Conservation (phyloP, 2,329 filamentous ascomycete genomes). For the Pseudogymnoascus sp. region DNA sequence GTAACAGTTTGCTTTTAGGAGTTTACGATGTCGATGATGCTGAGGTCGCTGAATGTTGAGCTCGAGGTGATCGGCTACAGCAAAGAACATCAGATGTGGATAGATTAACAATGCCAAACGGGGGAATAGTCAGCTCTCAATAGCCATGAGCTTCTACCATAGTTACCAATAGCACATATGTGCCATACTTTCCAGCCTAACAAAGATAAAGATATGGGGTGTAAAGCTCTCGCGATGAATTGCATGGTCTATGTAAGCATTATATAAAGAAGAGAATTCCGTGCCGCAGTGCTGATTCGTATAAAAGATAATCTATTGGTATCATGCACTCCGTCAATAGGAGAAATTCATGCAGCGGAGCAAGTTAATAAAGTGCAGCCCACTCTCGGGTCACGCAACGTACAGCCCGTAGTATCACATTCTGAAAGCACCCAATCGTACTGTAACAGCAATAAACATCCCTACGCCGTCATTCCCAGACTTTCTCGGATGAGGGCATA, state of each 20-base stretch:
- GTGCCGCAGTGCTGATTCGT: not conserved
- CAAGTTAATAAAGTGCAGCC: not conserved
- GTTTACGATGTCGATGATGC: conserved; percentile 66
- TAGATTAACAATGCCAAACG: conserved; percentile 34
- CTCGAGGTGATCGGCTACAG: conserved; percentile 58
- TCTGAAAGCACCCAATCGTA: not conserved
- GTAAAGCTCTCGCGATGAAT: not conserved
- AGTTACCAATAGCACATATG: not conserved
- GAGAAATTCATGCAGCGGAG: not conserved
- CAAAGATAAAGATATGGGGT: not conserved
- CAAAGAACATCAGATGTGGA: conserved; percentile 50
- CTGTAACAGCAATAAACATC: not conserved
- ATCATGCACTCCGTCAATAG: not conserved
- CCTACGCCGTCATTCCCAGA: not conserved
- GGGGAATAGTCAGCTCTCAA: not conserved
- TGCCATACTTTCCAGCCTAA: not conserved
- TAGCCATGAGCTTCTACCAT: not conserved
- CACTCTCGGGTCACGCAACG: not conserved
- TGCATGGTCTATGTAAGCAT: not conserved
- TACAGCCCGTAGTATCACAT: not conserved
- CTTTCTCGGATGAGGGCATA: conserved; percentile 1
- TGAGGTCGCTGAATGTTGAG: conserved; percentile 58
- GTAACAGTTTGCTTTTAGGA: conserved; percentile 35
- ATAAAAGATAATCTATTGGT: not conserved
- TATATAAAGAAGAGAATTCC: not conserved